These are phyloP conservation scores for Coprinopsis sp. DNA, from an alignment of 768 basidiomycete species.

Conservation along the genomic window DNA sequence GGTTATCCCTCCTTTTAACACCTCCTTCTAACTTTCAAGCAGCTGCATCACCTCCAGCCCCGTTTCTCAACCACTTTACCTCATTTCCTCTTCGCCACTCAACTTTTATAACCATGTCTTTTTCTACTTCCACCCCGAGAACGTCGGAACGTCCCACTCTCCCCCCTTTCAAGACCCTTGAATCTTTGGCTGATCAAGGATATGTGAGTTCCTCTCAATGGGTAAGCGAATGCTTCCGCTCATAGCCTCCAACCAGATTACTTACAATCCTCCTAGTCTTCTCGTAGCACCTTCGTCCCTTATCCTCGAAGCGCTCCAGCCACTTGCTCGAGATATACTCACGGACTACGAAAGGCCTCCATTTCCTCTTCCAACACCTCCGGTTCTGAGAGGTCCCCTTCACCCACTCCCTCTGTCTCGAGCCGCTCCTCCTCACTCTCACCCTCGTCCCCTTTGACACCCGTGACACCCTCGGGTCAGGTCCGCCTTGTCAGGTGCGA, in stretches of 20 bases:
- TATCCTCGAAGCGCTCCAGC: slow-evolving; percentile 3
- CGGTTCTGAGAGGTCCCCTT: too few species aligned
- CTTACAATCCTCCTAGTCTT: not conserved
- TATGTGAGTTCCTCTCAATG: slow-evolving; percentile 7
- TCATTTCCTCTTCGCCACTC: not conserved
- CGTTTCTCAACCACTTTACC: not conserved
- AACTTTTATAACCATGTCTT: not conserved
- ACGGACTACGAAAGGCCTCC: slow-evolving; percentile 28
- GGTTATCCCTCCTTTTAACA: slow-evolving; percentile 1
- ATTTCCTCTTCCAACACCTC: slow-evolving; percentile 32
- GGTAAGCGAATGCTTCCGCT: too few species aligned
- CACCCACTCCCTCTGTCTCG: slow-evolving; percentile 32
- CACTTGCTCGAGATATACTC: slow-evolving; percentile 11
- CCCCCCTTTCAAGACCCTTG: slow-evolving; percentile 46
- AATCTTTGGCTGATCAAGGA: slow-evolving; percentile 22
- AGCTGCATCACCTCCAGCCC: not conserved
- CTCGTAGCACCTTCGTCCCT: slow-evolving; percentile 5
- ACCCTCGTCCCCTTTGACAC: slow-evolving; percentile 2
- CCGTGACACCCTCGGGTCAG: slow-evolving; percentile 11
- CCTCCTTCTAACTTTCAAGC: not conserved
- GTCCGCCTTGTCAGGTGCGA: slow-evolving; percentile 42
- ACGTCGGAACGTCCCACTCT: slow-evolving; percentile 40
- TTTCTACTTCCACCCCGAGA: slow-evolving; percentile 1
- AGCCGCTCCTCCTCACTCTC: not conserved
- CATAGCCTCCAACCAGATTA: slow-evolving; percentile 10